These are phyloP conservation scores for Ophiocordyceps sinensis DNA, from an alignment of 2,329 filamentous ascomycete genomes.

Conservation along the genomic window DNA sequence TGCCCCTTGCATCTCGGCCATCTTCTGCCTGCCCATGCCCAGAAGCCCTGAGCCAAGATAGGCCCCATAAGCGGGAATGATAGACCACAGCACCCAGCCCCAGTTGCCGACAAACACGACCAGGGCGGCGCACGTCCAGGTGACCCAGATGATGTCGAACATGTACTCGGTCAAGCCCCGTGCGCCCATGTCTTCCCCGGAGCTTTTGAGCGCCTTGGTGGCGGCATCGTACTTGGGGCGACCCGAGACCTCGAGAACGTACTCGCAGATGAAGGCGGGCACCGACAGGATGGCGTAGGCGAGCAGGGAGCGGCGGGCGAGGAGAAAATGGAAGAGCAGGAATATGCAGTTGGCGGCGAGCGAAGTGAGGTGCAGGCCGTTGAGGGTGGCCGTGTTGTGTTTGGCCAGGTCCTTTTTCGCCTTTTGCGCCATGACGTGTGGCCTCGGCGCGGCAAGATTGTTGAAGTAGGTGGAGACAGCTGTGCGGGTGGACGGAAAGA, in stretches of 20 bases:
- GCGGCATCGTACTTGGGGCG: conserved; percentile 58
- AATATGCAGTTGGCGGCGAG: conserved; percentile 59
- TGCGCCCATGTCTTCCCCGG: conserved; percentile 80
- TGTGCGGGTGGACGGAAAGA: too few relatives aligned
- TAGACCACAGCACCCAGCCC: conserved; percentile 43
- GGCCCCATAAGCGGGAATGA: conserved; percentile 39
- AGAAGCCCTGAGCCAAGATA: conserved; percentile 40
- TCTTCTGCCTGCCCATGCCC: conserved; percentile 35
- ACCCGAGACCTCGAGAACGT: conserved; percentile 71
- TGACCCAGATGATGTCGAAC: conserved; percentile 95
- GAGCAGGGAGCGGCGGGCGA: conserved; percentile 47
- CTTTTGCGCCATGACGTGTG: conserved; percentile 40
- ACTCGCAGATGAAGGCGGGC: conserved; percentile 67
- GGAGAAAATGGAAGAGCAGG: conserved; percentile 55
- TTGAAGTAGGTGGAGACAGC: too few relatives aligned
- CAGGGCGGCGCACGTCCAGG: conserved; percentile 62
- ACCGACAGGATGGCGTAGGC: conserved; percentile 59
- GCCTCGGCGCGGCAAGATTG: too few relatives aligned
- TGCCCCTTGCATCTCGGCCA: conserved; percentile 31
- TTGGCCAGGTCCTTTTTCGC: conserved; percentile 55
- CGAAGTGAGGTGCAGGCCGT: conserved; percentile 68
- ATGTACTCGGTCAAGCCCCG: conserved; percentile 90
- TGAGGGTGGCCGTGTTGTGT: conserved; percentile 63
- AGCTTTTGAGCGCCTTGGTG: conserved; percentile 51
- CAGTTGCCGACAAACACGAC: conserved; percentile 70